phyloP scores from a whole-genome alignment of 805 yeast species.

The Lachancea thermotolerans region DNA sequence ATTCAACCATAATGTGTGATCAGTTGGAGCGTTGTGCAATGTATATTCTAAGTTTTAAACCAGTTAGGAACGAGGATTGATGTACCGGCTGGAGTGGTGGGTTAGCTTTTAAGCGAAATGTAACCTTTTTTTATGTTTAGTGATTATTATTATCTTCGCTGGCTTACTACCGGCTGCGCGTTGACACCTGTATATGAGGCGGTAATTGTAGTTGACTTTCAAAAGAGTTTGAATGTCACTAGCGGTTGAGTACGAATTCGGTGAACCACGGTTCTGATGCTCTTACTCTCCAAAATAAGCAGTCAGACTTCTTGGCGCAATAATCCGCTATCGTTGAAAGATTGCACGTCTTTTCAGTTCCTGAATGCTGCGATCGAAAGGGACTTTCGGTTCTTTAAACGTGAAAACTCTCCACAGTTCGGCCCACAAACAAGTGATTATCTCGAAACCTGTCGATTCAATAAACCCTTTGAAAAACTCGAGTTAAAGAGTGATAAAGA shows the following conservation, averaged over 20 bases:
- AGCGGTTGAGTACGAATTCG: neutral
- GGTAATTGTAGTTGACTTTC: neutral
- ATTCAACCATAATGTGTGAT: constrained; percentile 36
- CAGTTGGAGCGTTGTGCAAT: neutral
- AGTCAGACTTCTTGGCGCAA: too few species aligned
- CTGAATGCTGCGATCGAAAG: neutral
- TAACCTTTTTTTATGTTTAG: constrained; percentile 1
- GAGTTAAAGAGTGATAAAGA: neutral
- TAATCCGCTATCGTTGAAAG: neutral
- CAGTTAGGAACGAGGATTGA: neutral
- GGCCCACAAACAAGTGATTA: neutral
- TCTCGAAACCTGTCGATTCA: constrained; percentile 7
- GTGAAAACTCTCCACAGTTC: neutral
- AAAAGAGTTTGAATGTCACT: neutral
- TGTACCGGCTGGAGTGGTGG: too few species aligned
- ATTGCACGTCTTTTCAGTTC: constrained; percentile 1
- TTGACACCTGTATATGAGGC: too few species aligned
- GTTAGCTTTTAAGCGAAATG: neutral
- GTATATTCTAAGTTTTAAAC: neutral
- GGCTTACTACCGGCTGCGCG: neutral
- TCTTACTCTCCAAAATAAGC: neutral
- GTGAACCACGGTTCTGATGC: neutral
- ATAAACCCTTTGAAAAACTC: neutral
- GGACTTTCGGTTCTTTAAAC: neutral
- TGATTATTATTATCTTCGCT: neutral